Evolutionary conservation across 352 stramenopile species (phyloP).

Genomic region (Phytophthora syringae): DNA sequence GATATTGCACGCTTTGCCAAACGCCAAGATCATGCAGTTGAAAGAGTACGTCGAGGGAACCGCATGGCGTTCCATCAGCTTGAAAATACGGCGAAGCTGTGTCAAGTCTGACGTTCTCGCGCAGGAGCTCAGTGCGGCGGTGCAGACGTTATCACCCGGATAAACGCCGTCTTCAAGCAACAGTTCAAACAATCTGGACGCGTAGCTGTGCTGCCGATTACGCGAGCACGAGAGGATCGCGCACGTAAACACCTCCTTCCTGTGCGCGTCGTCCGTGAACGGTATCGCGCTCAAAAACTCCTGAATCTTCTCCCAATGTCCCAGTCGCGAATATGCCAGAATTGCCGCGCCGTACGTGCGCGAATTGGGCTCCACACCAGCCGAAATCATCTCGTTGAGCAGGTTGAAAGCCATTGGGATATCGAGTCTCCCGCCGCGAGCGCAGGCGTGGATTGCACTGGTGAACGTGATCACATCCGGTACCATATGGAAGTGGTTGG

Average conservation of each 20-base stretch:
- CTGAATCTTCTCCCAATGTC: slow-evolving; percentile 75
- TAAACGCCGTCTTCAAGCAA: slow-evolving; percentile 75
- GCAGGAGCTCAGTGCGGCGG: slow-evolving; percentile 71
- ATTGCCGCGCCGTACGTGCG: slow-evolving; percentile 79
- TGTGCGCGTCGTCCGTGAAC: slow-evolving; percentile 61
- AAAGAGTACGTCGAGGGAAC: slow-evolving; percentile 76
- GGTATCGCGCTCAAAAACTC: slow-evolving; percentile 63
- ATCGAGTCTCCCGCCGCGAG: slow-evolving; percentile 54
- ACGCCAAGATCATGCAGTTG: slow-evolving; percentile 88
- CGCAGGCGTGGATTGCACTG: slow-evolving; percentile 82
- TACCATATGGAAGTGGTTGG: slow-evolving; percentile 65
- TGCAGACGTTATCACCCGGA: slow-evolving; percentile 75
- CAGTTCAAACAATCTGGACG: slow-evolving; percentile 66
- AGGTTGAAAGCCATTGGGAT: slow-evolving; percentile 65
- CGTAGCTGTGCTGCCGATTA: slow-evolving; percentile 70
- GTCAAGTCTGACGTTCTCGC: slow-evolving; percentile 64
- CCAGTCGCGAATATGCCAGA: slow-evolving; percentile 71
- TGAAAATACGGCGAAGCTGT: slow-evolving; percentile 68
- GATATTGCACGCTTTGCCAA: slow-evolving; percentile 66
- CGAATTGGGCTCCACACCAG: slow-evolving; percentile 64
- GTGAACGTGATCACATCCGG: slow-evolving; percentile 83
- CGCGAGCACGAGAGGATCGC: slow-evolving; percentile 82
- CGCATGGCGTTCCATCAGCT: slow-evolving; percentile 62
- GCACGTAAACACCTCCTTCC: slow-evolving; percentile 70
- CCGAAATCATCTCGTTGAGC: slow-evolving; percentile 79